Base-by-base conservation (phyloP, 441 rosid species). In the Brassica balearica region DNA sequence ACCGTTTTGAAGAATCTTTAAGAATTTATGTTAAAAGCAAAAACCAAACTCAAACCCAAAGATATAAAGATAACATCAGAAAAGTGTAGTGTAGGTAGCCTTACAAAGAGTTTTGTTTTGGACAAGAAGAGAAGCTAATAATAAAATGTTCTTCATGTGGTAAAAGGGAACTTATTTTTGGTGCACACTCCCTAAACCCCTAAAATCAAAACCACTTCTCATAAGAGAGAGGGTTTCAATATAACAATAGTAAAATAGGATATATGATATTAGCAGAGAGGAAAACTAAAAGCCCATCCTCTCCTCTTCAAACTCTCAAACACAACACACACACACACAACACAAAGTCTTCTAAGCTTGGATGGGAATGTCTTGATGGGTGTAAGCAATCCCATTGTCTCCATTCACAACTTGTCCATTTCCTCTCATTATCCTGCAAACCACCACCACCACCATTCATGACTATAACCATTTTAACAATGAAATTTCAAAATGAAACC, bases 381-480 rank as follows among this genome's bases (percentile, higher is more conserved):
- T 87, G 74, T 94, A 96, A 48, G 38, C 38, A 0, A 96, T 79
- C 56, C 90, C 93, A 73, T 89, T 94, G 84, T 96, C 98, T 60
- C 98, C 97, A 79, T 90, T 89, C 68, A 96, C 99, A 51, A 94
- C 92, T 75, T 96, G 99, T 48, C 99, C 99, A 2, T 76, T 86
- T 43, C 99, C 99, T 87, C 86, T 89, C 61, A 96, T 87, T 76
- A 94, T 84, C 99, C 99, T 88, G 86, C 68, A 69, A 27, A 27
- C 27, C 27, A 36, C 29, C 74, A 43, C 7, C 6, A 32, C 12
- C 62, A 43, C 22, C 71, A 20, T 5, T 29, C 63, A 27, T 67
- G 4, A 6, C 15, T 55, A 1, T 19, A 17, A 71, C 12, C 67
- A 77, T 27, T 71, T 22, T 19, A 67, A 46, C 64, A 41, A 66